Evolutionary conservation across 2,329 filamentous ascomycete genomes (phyloP).

Genomic region (Cadophora sp.): DNA sequence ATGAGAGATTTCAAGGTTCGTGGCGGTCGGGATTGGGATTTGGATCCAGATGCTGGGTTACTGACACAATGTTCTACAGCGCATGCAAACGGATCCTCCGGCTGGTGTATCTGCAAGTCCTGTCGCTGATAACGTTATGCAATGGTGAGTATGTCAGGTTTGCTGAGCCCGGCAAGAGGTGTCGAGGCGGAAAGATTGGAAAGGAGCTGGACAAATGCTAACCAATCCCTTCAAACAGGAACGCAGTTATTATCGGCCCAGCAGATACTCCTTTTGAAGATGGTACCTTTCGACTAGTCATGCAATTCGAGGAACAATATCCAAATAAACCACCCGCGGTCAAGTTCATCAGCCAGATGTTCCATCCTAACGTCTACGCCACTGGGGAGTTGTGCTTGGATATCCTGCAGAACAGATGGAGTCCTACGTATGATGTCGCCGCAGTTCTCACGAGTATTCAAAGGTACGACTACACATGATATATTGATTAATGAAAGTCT

Average conservation of each 20-base stretch:
- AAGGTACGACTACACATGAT: constrained; percentile 64
- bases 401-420: constrained; percentile 98
- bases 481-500: background rate
- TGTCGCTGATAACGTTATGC: constrained; percentile 97
- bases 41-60: background rate
- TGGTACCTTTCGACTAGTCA: constrained; percentile 94
- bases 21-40: constrained; percentile 34
- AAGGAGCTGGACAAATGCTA: constrained; percentile 4
- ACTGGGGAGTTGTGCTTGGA: constrained; percentile 96
- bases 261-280: constrained; percentile 98
- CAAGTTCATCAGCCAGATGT: constrained; percentile 99
- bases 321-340: constrained; percentile 97
- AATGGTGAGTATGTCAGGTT: constrained; percentile 65
- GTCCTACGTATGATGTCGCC: constrained; percentile 97
- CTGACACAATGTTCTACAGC: constrained; percentile 58
- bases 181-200: background rate
- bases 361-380: constrained; percentile 97
- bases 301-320: constrained; percentile 99
- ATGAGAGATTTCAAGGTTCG: constrained; percentile 99
- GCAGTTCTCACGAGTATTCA: constrained; percentile 97
- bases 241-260: constrained; percentile 96
- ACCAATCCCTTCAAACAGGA: constrained; percentile 63
- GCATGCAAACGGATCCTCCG: constrained; percentile 98
- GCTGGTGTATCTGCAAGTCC: constrained; percentile 96
- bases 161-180: background rate